phyloP scores from a whole-genome alignment of 2,329 filamentous ascomycete genomes.

The Fusarium illudens region DNA sequence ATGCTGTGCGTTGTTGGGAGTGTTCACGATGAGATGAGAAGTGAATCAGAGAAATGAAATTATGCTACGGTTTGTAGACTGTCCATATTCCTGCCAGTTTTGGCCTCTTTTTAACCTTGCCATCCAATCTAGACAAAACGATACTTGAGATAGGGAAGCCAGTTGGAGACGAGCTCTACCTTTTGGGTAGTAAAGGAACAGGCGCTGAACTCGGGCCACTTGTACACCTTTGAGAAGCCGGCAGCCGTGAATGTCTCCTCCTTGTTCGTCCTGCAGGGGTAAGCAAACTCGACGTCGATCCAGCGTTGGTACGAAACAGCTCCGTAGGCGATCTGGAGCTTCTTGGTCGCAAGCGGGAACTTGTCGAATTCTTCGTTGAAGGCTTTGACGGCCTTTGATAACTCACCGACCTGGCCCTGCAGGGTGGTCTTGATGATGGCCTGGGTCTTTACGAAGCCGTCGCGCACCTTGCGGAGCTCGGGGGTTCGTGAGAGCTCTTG shows the following conservation, averaged over 20 bases:
- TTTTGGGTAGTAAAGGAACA: constrained; percentile 19
- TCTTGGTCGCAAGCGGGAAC: constrained; percentile 18
- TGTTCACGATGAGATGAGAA: too few species aligned
- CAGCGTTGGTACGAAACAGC: constrained; percentile 19
- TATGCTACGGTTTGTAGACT: background rate
- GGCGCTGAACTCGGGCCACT: constrained; percentile 20
- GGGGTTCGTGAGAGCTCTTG: constrained; percentile 24
- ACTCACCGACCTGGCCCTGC: background rate
- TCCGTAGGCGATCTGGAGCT: constrained; percentile 19
- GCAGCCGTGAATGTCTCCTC: constrained; percentile 18
- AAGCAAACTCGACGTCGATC: constrained; percentile 26
- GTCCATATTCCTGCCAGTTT: background rate
- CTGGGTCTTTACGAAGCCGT: constrained; percentile 21
- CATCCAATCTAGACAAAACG: constrained; percentile 10
- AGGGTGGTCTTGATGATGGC: constrained; percentile 7
- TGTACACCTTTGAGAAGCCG: constrained; percentile 10
- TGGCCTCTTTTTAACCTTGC: background rate
- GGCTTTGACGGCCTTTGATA: constrained; percentile 8
- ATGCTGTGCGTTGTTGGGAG: too few species aligned
- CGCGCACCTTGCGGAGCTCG: constrained; percentile 18
- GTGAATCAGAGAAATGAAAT: background rate
- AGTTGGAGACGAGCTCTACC: constrained; percentile 18
- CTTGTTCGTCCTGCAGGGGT: constrained; percentile 17
- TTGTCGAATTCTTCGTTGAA: constrained; percentile 19
- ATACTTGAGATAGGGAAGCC: constrained; percentile 32